A percentile compares a stretch with the other conserved stretches of the same genome.
These are phyloP conservation scores for Backusella westeae DNA, from an alignment of 192 early-diverging fungal species.

Conservation along the genomic window DNA sequence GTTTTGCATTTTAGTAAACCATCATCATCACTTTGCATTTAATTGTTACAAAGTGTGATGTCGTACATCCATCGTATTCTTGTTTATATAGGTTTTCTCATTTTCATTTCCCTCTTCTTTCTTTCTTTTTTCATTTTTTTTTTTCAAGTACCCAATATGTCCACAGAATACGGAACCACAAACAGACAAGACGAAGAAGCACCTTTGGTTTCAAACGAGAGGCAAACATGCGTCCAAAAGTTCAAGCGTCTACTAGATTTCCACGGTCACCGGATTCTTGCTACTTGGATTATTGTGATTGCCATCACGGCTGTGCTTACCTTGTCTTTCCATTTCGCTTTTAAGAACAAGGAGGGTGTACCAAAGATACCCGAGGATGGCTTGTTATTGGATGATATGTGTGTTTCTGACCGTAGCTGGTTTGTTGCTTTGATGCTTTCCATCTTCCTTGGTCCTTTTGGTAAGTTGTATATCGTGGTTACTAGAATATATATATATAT, in stretches of 20 bases:
- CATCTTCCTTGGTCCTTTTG: conserved; percentile 53
- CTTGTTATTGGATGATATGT: conserved; percentile 8
- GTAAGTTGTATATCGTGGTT: conserved; percentile 23
- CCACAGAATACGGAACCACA: conserved; percentile 34
- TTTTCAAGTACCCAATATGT: background rate
- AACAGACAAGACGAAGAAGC: conserved; percentile 29
- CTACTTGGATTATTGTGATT: conserved; percentile 32
- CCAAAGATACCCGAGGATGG: conserved; percentile 11
- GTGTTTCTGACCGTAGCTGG: conserved; percentile 47
- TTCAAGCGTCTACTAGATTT: conserved; percentile 22
- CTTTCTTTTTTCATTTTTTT: background rate
- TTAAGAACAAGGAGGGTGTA: background rate
- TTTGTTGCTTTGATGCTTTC: conserved; percentile 47
- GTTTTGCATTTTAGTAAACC: background rate
- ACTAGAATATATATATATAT: background rate
- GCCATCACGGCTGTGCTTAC: conserved; percentile 24
- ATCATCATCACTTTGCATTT: background rate
- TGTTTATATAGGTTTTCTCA: background rate
- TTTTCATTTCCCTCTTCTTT: background rate
- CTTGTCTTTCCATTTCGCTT: conserved; percentile 24
- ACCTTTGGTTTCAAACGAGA: conserved; percentile 14
- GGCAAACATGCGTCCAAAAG: conserved; percentile 13
- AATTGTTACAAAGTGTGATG: background rate
- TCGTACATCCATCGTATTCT: background rate
- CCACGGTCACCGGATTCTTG: conserved; percentile 29